These are phyloP conservation scores for Pseudopediastrum boryanum DNA, from an alignment of 139 green algal species.

Conservation along the genomic window DNA sequence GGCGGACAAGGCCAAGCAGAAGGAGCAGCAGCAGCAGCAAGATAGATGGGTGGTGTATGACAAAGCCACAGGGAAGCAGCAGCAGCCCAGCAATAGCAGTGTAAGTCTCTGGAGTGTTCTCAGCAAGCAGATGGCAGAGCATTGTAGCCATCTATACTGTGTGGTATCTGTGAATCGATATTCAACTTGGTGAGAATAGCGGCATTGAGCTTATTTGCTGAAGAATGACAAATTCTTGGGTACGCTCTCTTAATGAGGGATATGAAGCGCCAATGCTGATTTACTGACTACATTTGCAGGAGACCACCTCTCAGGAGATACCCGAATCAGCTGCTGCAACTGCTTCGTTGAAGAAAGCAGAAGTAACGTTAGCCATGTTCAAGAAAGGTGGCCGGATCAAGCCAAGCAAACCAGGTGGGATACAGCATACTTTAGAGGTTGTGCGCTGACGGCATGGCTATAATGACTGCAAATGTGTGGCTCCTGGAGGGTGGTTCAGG, in stretches of 20 bases:
- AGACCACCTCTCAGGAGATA: neutral
- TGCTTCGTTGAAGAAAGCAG: slow-evolving; percentile 2
- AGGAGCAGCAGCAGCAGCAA: slow-evolving; percentile 3
- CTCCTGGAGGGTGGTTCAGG: too few species aligned
- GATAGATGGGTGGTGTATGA: neutral
- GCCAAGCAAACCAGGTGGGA: neutral
- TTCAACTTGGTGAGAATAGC: too few species aligned
- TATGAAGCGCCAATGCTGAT: too few species aligned
- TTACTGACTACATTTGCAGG: slow-evolving; percentile 8
- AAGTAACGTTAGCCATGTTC: slow-evolving; percentile 47
- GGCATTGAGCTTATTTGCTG: too few species aligned
- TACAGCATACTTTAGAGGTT: slow-evolving; percentile 10
- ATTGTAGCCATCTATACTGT: too few species aligned
- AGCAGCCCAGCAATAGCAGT: neutral
- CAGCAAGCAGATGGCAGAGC: too few species aligned
- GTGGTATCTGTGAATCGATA: too few species aligned
- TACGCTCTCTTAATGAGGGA: too few species aligned
- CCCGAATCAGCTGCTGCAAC: too few species aligned
- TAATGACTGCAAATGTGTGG: neutral
- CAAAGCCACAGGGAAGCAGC: neutral
- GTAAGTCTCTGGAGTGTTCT: neutral
- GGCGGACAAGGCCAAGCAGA: neutral
- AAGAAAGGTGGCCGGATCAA: slow-evolving; percentile 38
- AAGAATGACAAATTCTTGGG: too few species aligned
- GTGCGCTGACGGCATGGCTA: neutral